Conservation (phyloP, 306 rosid species). For the peach (Prunus persica) region DNA sequence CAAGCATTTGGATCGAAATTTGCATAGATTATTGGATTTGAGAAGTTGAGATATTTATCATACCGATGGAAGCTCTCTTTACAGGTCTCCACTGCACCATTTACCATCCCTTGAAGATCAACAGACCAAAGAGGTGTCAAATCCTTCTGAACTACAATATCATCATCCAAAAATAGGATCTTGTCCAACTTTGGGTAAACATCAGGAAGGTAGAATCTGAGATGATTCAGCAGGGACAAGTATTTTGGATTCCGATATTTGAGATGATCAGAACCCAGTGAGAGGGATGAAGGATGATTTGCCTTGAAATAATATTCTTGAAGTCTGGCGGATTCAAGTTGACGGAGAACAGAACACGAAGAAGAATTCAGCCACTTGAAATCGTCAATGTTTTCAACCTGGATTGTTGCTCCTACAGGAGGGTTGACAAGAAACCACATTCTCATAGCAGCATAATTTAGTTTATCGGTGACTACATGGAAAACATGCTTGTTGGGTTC, state of each 20-base stretch:
- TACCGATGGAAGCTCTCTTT: slow-evolving; percentile 98
- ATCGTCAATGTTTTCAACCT: slow-evolving; percentile 84
- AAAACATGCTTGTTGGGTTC: slow-evolving; percentile 89
- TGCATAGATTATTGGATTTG: slow-evolving; percentile 73
- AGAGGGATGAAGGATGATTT: slow-evolving; percentile 81
- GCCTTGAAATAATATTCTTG: slow-evolving; percentile 97
- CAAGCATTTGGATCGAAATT: slow-evolving; percentile 91
- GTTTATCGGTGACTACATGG: slow-evolving; percentile 89
- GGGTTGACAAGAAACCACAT: slow-evolving; percentile 94
- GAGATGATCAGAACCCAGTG: slow-evolving; percentile 77
- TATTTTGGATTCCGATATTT: slow-evolving; percentile 95
- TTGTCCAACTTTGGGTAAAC: slow-evolving; percentile 91
- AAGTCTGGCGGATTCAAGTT: slow-evolving; percentile 85
- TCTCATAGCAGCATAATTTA: slow-evolving; percentile 83
- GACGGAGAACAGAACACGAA: slow-evolving; percentile 92
- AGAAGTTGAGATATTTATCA: slow-evolving; percentile 93
- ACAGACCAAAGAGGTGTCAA: slow-evolving; percentile 85
- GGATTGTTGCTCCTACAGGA: slow-evolving; percentile 68
- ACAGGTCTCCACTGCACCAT: slow-evolving; percentile 99
- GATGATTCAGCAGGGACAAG: slow-evolving; percentile 89
- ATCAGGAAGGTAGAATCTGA: slow-evolving; percentile 93
- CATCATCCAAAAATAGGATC: slow-evolving; percentile 91
- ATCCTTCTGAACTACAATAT: slow-evolving; percentile 95
- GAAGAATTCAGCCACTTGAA: slow-evolving; percentile 98
- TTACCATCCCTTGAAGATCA: slow-evolving; percentile 88